phyloP scores from a whole-genome alignment of 164 flowering plant species.

The Sedum album region DNA sequence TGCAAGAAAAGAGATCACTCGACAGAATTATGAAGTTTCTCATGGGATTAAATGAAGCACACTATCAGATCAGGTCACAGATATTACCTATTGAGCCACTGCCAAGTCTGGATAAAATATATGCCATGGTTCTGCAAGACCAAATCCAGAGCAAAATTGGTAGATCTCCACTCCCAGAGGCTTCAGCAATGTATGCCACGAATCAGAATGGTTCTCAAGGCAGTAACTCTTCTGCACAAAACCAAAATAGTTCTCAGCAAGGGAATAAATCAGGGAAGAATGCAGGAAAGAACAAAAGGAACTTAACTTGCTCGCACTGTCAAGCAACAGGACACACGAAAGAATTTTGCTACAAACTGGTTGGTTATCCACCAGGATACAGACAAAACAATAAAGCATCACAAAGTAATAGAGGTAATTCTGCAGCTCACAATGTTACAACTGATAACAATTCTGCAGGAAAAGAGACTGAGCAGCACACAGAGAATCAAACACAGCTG shows the following conservation, averaged over 20 bases:
- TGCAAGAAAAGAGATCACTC: not conserved
- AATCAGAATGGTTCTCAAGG: no score
- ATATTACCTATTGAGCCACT: constrained; percentile 4
- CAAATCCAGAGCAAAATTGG: not conserved
- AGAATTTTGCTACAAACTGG: not conserved
- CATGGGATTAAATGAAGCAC: constrained; percentile 11
- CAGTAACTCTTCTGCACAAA: no score
- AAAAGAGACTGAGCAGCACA: not conserved
- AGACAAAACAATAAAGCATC: not conserved
- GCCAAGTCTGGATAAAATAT: constrained; percentile 10
- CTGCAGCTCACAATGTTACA: not conserved
- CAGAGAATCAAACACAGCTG: not conserved
- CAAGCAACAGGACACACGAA: not conserved
- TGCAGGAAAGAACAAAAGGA: no score
- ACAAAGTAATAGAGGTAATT: not conserved
- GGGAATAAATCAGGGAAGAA: not conserved
- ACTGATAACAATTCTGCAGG: not conserved
- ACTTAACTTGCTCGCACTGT: not conserved
- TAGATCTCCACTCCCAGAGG: constrained; percentile 7
- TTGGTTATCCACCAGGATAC: not conserved
- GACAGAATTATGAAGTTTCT: constrained; percentile 8
- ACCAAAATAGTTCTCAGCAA: constrained; percentile 4
- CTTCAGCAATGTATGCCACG: constrained; percentile 5
- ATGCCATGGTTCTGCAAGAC: constrained; percentile 10
- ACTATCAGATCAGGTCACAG: not conserved